Evolutionary conservation across 2,329 filamentous ascomycete genomes (phyloP).

Genomic region (Rutstroemia sp.): DNA sequence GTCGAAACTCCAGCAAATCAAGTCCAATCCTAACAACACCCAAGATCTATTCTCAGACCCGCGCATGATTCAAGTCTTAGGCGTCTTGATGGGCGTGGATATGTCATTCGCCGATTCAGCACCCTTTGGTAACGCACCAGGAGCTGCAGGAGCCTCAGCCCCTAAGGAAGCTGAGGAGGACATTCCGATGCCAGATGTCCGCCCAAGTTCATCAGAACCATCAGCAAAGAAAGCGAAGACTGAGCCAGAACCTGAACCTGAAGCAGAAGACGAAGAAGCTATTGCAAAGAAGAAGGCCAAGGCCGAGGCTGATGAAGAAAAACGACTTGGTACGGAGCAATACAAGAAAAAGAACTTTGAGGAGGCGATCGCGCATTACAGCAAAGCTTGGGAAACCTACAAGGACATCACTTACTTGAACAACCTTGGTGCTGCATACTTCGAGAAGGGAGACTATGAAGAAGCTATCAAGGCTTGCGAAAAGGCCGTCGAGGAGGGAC

Average conservation of each 20-base stretch:
- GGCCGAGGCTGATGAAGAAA: constrained; percentile 87
- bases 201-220: constrained; percentile 33
- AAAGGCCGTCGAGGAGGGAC: constrained; percentile 83
- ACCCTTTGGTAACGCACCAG: constrained; percentile 8
- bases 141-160: neutral
- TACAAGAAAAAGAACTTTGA: constrained; percentile 99
- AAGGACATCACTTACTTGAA: constrained; percentile 98
- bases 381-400: constrained; percentile 85
- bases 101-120: constrained; percentile 41
- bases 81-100: constrained; percentile 87
- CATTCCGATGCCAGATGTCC: constrained; percentile 69
- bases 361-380: constrained; percentile 88
- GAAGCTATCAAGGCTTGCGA: constrained; percentile 80
- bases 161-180: constrained; percentile 57
- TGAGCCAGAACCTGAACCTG: constrained; percentile 51
- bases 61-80: constrained; percentile 87
- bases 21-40: constrained; percentile 71
- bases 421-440: constrained; percentile 89
- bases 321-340: constrained; percentile 84
- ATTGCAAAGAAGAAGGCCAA: constrained; percentile 83
- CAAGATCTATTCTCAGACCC: constrained; percentile 82
- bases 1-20: constrained; percentile 75
- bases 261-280: constrained; percentile 73
- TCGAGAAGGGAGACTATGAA: constrained; percentile 92
- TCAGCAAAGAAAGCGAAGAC: constrained; percentile 45